Conservation (phyloP, 139 green algal species). For the Chlamydomonas sp. region DNA sequence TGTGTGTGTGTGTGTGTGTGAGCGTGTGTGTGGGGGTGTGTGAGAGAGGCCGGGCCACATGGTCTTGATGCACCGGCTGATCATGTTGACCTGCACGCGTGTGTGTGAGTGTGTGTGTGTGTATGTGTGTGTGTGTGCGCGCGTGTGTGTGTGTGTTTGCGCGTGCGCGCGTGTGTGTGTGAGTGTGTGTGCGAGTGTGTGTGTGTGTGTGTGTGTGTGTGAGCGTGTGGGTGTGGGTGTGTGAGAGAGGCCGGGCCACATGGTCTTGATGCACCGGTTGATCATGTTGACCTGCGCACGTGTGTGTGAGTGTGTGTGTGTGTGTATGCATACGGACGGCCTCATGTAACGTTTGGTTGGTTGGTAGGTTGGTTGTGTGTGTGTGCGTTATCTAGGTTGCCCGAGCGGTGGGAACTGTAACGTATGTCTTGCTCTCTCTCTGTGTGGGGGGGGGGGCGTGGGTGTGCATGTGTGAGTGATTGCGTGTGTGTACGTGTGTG, state of each 20-base stretch:
- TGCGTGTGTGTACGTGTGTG: neutral
- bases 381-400: too few species aligned
- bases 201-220: too few species aligned
- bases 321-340: too few species aligned
- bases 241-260: too few species aligned
- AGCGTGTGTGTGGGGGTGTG: neutral
- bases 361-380: too few species aligned
- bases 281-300: neutral
- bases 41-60: slow-evolving; percentile 4
- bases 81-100: slow-evolving; percentile 12
- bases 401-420: too few species aligned
- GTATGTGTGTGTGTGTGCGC: too few species aligned
- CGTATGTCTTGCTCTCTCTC: too few species aligned
- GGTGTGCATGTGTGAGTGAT: too few species aligned
- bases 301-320: slow-evolving; percentile 1
- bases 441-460: too few species aligned
- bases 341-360: too few species aligned
- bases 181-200: neutral
- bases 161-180: neutral
- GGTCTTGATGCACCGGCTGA: slow-evolving; percentile 10
- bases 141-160: slow-evolving; percentile 1
- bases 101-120: too few species aligned
- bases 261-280: neutral
- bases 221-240: neutral
- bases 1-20: neutral